Percentiles rank a stretch among this genome's conserved stretches.
These are phyloP conservation scores for Boletus speciosus DNA, from an alignment of 768 basidiomycete species.

Conservation along the genomic window DNA sequence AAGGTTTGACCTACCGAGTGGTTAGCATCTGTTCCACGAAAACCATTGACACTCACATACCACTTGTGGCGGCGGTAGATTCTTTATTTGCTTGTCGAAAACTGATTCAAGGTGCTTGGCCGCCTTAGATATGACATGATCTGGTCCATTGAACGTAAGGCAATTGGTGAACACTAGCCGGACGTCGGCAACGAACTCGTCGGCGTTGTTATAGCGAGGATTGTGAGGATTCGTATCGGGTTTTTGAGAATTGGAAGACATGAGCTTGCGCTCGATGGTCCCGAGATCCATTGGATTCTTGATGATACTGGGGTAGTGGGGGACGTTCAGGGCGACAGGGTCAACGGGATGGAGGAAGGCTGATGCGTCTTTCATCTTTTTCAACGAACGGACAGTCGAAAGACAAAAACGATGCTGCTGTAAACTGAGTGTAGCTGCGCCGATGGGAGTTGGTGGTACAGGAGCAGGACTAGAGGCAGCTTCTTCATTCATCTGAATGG, in stretches of 20 bases:
- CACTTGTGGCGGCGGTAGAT: slow-evolving; percentile 74
- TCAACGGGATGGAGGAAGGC: slow-evolving; percentile 91
- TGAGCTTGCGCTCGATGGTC: slow-evolving; percentile 87
- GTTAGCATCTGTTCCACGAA: slow-evolving; percentile 16
- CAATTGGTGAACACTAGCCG: slow-evolving; percentile 88
- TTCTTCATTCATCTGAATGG: slow-evolving; percentile 31
- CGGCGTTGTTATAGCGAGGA: slow-evolving; percentile 72
- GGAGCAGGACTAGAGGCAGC: slow-evolving; percentile 15
- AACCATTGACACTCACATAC: slow-evolving; percentile 43
- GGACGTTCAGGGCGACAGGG: slow-evolving; percentile 73
- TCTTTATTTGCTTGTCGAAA: slow-evolving; percentile 86
- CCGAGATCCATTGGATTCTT: slow-evolving; percentile 92
- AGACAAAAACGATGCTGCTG: slow-evolving; percentile 79
- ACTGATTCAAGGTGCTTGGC: slow-evolving; percentile 79
- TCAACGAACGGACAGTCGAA: slow-evolving; percentile 74
- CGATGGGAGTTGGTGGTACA: not conserved
- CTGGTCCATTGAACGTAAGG: slow-evolving; percentile 88
- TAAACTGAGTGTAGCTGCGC: slow-evolving; percentile 47
- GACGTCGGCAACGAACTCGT: slow-evolving; percentile 84
- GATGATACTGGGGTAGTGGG: slow-evolving; percentile 85
- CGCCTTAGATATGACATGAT: slow-evolving; percentile 74
- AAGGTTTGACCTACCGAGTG: slow-evolving; percentile 38
- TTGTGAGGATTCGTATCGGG: slow-evolving; percentile 66
- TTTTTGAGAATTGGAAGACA: slow-evolving; percentile 73
- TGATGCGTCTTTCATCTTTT: slow-evolving; percentile 78